Evolutionary conservation across 495 filamentous ascomycete species (phyloP).

Genomic region (Penicillium bialowiezense): DNA sequence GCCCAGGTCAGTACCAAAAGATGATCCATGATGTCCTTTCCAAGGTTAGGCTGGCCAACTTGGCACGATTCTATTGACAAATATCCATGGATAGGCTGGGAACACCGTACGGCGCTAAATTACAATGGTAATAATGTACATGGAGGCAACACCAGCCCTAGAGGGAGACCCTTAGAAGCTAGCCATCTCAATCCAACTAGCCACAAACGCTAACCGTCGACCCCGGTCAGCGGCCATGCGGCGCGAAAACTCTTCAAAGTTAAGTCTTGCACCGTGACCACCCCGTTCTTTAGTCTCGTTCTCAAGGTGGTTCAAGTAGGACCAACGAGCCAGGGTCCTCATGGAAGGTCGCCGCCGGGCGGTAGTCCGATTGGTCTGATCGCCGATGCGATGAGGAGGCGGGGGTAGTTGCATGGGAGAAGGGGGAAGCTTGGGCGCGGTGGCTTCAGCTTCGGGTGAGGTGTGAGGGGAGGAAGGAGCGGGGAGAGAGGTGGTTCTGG

Average conservation of each 20-base stretch:
- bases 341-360: conserved; percentile 28
- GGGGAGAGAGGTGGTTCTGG: conserved; percentile 34
- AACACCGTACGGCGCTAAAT: too few relatives aligned
- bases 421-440: conserved; percentile 34
- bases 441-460: conserved; percentile 38
- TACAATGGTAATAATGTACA: conserved; percentile 17
- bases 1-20: too few relatives aligned
- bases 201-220: conserved; percentile 67
- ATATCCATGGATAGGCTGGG: too few relatives aligned
- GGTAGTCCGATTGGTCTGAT: conserved; percentile 12
- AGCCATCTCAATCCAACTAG: conserved; percentile 82
- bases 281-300: conserved; percentile 65
- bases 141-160: background rate
- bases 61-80: background rate
- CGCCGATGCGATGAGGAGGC: conserved; percentile 23
- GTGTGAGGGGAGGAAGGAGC: conserved; percentile 31
- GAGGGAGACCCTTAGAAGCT: conserved; percentile 56
- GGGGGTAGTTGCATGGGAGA: conserved; percentile 37
- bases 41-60: background rate
- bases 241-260: conserved; percentile 67
- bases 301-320: conserved; percentile 56
- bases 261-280: conserved; percentile 69
- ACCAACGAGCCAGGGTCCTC: conserved; percentile 50
- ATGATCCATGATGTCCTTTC: too few relatives aligned
- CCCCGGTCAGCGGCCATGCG: conserved; percentile 65